Evolutionary conservation across 192 early-diverging fungal genomes (phyloP).

Genomic region (Powellomyces hirtus): DNA sequence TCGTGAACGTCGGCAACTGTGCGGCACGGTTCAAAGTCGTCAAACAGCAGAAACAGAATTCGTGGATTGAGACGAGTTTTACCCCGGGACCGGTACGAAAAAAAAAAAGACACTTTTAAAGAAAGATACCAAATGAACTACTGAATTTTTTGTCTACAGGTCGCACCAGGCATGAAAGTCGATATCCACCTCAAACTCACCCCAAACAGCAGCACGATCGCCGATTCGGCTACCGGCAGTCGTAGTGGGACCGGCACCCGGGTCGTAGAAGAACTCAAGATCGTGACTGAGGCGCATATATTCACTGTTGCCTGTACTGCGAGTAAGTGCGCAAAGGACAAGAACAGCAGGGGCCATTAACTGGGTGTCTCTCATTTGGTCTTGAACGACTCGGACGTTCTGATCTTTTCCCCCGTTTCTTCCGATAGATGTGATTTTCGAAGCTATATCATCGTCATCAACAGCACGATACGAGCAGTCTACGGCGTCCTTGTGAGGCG

Average conservation of each 20-base stretch:
- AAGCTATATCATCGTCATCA: too few relatives aligned
- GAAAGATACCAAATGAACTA: not conserved
- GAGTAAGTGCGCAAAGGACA: not conserved
- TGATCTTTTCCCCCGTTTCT: too few relatives aligned
- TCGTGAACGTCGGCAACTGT: constrained; percentile 36
- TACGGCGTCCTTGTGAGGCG: too few relatives aligned
- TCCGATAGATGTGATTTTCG: too few relatives aligned
- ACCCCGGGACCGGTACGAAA: constrained; percentile 35
- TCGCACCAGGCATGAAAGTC: constrained; percentile 40
- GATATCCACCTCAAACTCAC: constrained; percentile 17
- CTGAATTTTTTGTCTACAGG: constrained; percentile 14
- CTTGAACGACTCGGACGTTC: too few relatives aligned
- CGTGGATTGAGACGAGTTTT: constrained; percentile 14
- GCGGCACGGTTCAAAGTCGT: constrained; percentile 31
- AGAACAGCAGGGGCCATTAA: too few relatives aligned
- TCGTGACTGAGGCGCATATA: constrained; percentile 6
- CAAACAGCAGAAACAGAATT: constrained; percentile 4
- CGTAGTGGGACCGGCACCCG: not conserved
- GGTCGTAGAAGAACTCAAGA: not conserved
- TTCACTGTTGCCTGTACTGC: constrained; percentile 3
- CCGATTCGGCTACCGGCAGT: too few relatives aligned
- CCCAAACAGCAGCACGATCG: not conserved
- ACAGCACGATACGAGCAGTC: too few relatives aligned
- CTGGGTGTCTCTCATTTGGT: too few relatives aligned
- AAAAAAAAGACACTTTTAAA: not conserved